phyloP scores from a whole-genome alignment of 176 grass and related monocot genomes.

The Eleusine coracana region DNA sequence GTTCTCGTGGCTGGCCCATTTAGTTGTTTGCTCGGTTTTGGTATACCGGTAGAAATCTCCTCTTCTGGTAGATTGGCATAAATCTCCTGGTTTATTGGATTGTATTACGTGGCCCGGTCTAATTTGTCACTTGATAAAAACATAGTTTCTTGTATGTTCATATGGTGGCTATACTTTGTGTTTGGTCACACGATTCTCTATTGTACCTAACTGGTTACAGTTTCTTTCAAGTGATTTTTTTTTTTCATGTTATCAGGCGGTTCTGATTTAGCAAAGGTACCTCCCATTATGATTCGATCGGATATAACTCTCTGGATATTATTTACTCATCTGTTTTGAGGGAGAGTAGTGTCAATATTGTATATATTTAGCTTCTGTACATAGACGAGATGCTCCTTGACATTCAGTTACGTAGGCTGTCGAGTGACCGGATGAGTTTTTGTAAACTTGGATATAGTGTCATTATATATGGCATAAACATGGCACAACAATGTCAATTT shows the following conservation, averaged over 20 bases:
- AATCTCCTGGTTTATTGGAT: neutral
- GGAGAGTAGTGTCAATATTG: neutral
- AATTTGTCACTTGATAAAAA: neutral
- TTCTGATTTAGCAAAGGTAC: neutral
- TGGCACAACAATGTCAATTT: neutral
- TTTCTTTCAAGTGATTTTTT: neutral
- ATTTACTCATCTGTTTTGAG: neutral
- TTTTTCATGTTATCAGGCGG: neutral
- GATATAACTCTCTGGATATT: neutral
- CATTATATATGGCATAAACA: neutral
- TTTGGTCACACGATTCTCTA: neutral
- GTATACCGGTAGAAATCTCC: neutral
- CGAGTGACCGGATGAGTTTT: neutral
- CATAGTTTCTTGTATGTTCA: neutral
- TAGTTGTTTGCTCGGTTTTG: conserved; percentile 29
- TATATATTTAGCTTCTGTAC: neutral
- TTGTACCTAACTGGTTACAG: neutral
- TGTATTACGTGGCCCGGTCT: neutral
- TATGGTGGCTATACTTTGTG: neutral
- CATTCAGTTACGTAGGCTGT: neutral
- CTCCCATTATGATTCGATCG: too few species aligned
- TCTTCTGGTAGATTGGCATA: neutral
- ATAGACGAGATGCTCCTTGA: neutral
- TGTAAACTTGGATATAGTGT: neutral
- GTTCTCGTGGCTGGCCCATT: conserved; percentile 55